phyloP scores from a whole-genome alignment of 176 grass and related monocot genomes.

The Carex myosuroides region DNA sequence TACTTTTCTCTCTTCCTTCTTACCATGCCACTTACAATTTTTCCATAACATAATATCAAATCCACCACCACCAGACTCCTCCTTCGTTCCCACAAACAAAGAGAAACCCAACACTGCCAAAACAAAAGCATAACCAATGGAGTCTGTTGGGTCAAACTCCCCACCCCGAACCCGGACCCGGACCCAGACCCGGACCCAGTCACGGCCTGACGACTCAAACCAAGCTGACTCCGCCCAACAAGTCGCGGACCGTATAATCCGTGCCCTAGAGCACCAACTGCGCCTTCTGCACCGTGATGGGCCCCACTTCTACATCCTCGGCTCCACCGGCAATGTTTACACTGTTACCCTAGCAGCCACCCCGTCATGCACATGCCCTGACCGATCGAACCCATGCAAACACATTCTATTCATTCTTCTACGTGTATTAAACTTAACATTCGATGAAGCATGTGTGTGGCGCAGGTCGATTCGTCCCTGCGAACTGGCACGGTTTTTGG shows the following conservation, averaged over 20 bases:
- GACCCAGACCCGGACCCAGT: neutral
- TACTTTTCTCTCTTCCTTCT: neutral
- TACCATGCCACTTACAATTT: neutral
- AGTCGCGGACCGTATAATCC: constrained; percentile 25
- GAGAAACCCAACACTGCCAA: neutral
- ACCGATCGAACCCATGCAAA: constrained; percentile 71
- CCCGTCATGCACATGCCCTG: constrained; percentile 83
- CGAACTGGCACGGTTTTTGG: constrained; percentile 56
- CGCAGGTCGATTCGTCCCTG: constrained; percentile 49
- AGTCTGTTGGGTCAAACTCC: constrained; percentile 31
- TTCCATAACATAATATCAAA: constrained; percentile 1
- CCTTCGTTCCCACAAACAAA: neutral
- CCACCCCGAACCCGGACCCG: neutral
- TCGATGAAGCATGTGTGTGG: constrained; percentile 90
- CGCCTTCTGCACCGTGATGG: constrained; percentile 50
- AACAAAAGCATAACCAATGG: constrained; percentile 4
- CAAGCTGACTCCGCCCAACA: neutral
- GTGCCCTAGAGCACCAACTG: constrained; percentile 61
- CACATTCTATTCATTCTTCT: constrained; percentile 94
- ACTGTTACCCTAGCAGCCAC: constrained; percentile 44
- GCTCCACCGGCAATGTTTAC: constrained; percentile 86
- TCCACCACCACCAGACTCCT: neutral
- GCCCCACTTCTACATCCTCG: constrained; percentile 62
- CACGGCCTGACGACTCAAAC: neutral
- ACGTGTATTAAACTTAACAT: constrained; percentile 68